Percentiles rank a stretch among this genome's conserved stretches.
Evolutionary conservation across 768 basidiomycete species (phyloP).

Genomic region (Sarcomyxa edulis): DNA sequence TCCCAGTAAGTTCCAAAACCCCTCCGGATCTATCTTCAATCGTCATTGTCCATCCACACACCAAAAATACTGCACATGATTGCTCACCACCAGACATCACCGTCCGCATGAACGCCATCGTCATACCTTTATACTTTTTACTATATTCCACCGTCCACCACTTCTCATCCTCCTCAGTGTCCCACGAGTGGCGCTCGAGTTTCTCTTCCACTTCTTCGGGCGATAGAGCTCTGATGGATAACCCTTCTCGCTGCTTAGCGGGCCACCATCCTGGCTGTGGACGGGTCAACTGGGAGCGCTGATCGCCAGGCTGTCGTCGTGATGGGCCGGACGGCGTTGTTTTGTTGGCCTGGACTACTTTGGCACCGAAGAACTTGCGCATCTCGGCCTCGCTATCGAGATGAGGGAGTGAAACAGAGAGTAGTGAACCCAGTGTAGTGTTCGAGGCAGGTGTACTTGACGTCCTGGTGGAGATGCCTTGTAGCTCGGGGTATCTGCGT

Average conservation of each 20-base stretch:
- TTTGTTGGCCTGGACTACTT: conserved; percentile 70
- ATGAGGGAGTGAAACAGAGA: conserved; percentile 74
- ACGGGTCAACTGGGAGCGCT: conserved; percentile 70
- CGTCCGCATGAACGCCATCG: conserved; percentile 73
- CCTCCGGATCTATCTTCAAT: conserved; percentile 64
- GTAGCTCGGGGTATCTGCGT: conserved; percentile 48
- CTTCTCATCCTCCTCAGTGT: conserved; percentile 49
- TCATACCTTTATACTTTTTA: conserved; percentile 77
- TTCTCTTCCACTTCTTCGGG: conserved; percentile 48
- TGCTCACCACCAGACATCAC: conserved; percentile 77
- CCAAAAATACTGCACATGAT: not conserved
- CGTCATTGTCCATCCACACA: conserved; percentile 1
- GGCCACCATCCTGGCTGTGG: conserved; percentile 77
- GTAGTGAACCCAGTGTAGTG: conserved; percentile 42
- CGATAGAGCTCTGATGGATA: conserved; percentile 56
- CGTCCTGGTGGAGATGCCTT: conserved; percentile 28
- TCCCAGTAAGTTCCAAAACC: conserved; percentile 70
- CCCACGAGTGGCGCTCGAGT: conserved; percentile 32
- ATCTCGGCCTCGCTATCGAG: conserved; percentile 90
- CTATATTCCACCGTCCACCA: conserved; percentile 92
- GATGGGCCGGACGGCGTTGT: conserved; percentile 25
- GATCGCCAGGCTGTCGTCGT: conserved; percentile 34
- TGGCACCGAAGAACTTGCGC: conserved; percentile 89
- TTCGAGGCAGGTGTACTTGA: conserved; percentile 11
- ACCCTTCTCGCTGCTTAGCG: conserved; percentile 62